A percentile compares a stretch with the other conserved stretches of the same genome.
These are phyloP conservation scores for Pichia thaimueangensis DNA, from an alignment of 805 yeast genomes.

Conservation along the genomic window DNA sequence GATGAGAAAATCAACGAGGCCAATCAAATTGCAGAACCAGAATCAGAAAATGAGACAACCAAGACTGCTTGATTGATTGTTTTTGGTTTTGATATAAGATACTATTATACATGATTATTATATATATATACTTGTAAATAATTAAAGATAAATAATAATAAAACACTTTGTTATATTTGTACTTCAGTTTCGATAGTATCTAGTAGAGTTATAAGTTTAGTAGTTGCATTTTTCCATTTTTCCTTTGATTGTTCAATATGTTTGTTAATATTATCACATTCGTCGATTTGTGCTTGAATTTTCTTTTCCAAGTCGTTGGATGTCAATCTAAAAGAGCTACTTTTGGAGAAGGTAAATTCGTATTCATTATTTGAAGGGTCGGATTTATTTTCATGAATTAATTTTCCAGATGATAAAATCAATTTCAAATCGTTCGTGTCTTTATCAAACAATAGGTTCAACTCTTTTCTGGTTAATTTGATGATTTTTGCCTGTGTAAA, in stretches of 20 bases:
- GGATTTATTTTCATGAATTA: conserved; percentile 13
- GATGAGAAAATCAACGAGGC: conserved; percentile 26
- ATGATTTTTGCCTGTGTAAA: conserved; percentile 19
- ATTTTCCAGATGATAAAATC: conserved; percentile 21
- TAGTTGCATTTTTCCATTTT: conserved; percentile 23
- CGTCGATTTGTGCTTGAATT: conserved; percentile 21
- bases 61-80: neutral
- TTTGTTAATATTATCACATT: conserved; percentile 21
- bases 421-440: conserved; percentile 19
- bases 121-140: conserved; percentile 5
- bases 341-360: conserved; percentile 20
- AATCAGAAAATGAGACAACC: neutral
- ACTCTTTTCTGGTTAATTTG: conserved; percentile 19
- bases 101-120: neutral
- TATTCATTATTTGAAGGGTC: conserved; percentile 17
- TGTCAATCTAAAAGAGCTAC: conserved; percentile 17
- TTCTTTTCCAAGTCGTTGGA: conserved; percentile 17
- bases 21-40: conserved; percentile 13
- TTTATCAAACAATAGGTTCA: conserved; percentile 23
- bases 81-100: conserved; percentile 2
- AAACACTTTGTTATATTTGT: neutral
- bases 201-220: conserved; percentile 8
- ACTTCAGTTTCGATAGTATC: conserved; percentile 4
- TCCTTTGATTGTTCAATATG: conserved; percentile 18
- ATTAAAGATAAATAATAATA: neutral